Percentiles rank a stretch among this genome's conserved stretches.
phyloP scores from a whole-genome alignment of 2,329 filamentous ascomycete genomes.

The Fusarium luffae region DNA sequence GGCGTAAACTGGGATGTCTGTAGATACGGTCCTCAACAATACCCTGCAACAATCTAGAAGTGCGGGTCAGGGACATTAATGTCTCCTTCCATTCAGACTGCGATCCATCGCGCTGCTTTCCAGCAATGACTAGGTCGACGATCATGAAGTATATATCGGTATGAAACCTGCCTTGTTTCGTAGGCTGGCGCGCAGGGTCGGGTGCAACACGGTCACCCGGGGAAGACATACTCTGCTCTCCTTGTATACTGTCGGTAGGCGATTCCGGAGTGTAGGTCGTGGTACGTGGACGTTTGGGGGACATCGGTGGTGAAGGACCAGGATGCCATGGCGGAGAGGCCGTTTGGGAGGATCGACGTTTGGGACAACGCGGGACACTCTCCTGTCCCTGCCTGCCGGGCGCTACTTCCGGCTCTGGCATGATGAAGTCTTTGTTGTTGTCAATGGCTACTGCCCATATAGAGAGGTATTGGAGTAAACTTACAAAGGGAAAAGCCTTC shows the following conservation, averaged over 20 bases:
- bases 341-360: too few relatives aligned
- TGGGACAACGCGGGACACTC: too few relatives aligned
- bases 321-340: too few relatives aligned
- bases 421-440: too few relatives aligned
- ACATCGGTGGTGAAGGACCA: too few relatives aligned
- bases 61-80: conserved; percentile 13
- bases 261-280: background rate
- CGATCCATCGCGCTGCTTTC: background rate
- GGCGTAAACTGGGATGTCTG: background rate
- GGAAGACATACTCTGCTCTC: background rate
- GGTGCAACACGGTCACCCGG: background rate
- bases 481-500: too few relatives aligned
- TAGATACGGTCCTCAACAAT: conserved; percentile 17
- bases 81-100: background rate
- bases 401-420: too few relatives aligned
- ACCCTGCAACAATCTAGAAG: background rate
- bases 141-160: background rate
- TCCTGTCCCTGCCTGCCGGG: too few relatives aligned
- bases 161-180: background rate
- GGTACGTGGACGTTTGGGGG: too few relatives aligned
- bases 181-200: too few relatives aligned
- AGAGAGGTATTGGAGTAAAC: too few relatives aligned
- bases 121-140: background rate
- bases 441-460: too few relatives aligned
- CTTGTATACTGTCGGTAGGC: background rate